These are phyloP conservation scores for Paramecium sonneborni DNA, from an alignment of 73 alveolate genomes.

Conservation along the genomic window DNA sequence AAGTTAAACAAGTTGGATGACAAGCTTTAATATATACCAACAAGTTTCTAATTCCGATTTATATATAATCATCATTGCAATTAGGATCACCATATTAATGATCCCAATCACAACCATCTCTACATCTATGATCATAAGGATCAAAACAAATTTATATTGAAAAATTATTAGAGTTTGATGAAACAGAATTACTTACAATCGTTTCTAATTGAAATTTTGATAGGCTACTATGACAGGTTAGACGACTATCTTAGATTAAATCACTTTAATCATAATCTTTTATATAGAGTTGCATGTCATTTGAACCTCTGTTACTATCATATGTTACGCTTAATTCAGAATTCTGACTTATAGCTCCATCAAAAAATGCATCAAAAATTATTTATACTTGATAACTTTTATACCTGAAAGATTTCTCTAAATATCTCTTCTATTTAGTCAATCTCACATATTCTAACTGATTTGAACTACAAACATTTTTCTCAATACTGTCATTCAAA, in stretches of 20 bases:
- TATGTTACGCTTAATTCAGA: neutral
- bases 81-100: neutral
- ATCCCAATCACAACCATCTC: neutral
- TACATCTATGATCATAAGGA: neutral
- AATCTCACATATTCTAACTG: neutral
- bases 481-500: neutral
- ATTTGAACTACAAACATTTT: neutral
- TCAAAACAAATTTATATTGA: neutral
- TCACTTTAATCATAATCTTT: neutral
- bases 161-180: neutral
- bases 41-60: neutral
- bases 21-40: neutral
- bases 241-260: neutral
- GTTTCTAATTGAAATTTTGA: neutral
- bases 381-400: neutral
- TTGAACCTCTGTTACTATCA: neutral
- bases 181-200: neutral
- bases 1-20: constrained; percentile 25
- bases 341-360: neutral
- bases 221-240: neutral
- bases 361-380: neutral
- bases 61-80: neutral
- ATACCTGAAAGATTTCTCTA: neutral
- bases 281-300: neutral
- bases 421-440: neutral